phyloP scores from a whole-genome alignment of 2,329 filamentous ascomycete species.

The Seiridium unicorne region DNA sequence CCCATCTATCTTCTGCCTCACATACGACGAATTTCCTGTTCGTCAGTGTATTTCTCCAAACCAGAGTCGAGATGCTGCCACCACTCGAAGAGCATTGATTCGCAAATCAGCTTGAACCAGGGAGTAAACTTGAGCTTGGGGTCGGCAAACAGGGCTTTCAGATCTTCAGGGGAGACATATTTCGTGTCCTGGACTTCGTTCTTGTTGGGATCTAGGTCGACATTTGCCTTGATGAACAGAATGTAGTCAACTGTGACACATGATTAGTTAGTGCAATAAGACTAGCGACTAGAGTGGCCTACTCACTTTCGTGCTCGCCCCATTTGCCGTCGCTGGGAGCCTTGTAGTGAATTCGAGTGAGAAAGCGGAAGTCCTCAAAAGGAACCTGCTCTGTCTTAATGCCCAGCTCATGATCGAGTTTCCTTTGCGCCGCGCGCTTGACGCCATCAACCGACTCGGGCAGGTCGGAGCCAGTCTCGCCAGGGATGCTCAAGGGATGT shows the following conservation, averaged over 20 bases:
- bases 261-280: not conserved
- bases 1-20: slow-evolving; percentile 48
- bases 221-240: slow-evolving; percentile 93
- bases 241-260: slow-evolving; percentile 83
- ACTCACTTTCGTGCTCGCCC: slow-evolving; percentile 96
- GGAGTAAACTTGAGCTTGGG: slow-evolving; percentile 84
- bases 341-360: slow-evolving; percentile 97
- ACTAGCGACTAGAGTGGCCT: not conserved
- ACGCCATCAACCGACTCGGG: slow-evolving; percentile 80
- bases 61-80: slow-evolving; percentile 82
- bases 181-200: slow-evolving; percentile 87
- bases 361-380: slow-evolving; percentile 85
- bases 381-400: slow-evolving; percentile 89
- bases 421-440: slow-evolving; percentile 88
- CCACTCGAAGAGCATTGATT: slow-evolving; percentile 97
- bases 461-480: slow-evolving; percentile 83
- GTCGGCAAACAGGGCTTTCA: slow-evolving; percentile 84
- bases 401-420: slow-evolving; percentile 91
- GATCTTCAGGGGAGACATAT: slow-evolving; percentile 79
- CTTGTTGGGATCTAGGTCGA: slow-evolving; percentile 75
- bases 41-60: slow-evolving; percentile 81
- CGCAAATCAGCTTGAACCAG: slow-evolving; percentile 99
- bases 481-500: slow-evolving; percentile 86
- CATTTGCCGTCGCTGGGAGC: slow-evolving; percentile 96
- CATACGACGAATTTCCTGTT: slow-evolving; percentile 89